phyloP scores from a whole-genome alignment of 768 basidiomycete species.

The Dioszegia crocea region DNA sequence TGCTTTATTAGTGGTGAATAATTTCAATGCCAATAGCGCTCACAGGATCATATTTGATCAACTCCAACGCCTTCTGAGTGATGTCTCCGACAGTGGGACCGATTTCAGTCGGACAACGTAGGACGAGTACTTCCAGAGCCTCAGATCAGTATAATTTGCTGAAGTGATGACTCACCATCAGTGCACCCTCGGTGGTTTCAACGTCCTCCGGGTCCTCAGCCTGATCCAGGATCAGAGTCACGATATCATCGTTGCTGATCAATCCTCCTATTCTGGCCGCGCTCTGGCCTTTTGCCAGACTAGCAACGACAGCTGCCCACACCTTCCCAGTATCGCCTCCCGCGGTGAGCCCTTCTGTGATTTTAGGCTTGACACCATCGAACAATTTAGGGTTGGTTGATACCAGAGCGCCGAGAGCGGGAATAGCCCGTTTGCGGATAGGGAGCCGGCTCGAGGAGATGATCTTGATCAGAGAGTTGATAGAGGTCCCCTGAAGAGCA shows the following conservation, averaged over 20 bases:
- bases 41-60: conserved; percentile 92
- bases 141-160: conserved; percentile 43
- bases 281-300: conserved; percentile 65
- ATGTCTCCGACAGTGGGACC: conserved; percentile 67
- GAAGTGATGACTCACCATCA: conserved; percentile 18
- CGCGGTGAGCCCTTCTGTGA: conserved; percentile 50
- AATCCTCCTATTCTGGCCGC: conserved; percentile 30
- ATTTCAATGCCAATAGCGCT: too few relatives aligned
- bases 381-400: conserved; percentile 65
- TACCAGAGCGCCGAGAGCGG: conserved; percentile 73
- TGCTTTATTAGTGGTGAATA: too few relatives aligned
- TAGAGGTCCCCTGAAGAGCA: conserved; percentile 55
- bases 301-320: conserved; percentile 60
- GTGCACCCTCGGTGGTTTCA: conserved; percentile 38
- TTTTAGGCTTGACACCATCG: conserved; percentile 55
- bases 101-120: conserved; percentile 78
- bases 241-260: conserved; percentile 20
- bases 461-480: conserved; percentile 60
- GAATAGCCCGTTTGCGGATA: conserved; percentile 88
- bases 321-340: conserved; percentile 49
- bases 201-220: conserved; percentile 32
- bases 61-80: conserved; percentile 65
- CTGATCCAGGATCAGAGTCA: conserved; percentile 24
- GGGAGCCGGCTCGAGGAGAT: conserved; percentile 67
- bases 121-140: conserved; percentile 78